Conservation (phyloP, 345 rosid genomes). For the Draba incana region DNA sequence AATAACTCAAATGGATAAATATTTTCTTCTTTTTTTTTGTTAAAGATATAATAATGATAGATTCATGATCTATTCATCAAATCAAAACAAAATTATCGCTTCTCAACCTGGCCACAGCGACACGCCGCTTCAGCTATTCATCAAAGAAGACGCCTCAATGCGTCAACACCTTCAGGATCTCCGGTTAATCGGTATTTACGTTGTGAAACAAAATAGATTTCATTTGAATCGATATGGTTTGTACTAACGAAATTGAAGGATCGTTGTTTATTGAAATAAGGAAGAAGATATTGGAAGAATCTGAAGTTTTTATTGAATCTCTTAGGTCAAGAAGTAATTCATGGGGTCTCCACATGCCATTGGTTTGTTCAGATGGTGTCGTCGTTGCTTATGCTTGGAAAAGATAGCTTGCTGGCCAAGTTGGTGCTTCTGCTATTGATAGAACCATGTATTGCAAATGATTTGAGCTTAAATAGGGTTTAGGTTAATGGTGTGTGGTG, state of each 20-base stretch:
- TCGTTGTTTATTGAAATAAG: conserved; percentile 49
- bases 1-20: no score
- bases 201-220: not conserved
- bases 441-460: conserved; percentile 81
- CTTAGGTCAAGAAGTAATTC: conserved; percentile 74
- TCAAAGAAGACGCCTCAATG: conserved; percentile 79
- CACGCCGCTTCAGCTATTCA: conserved; percentile 61
- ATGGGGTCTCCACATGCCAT: conserved; percentile 95
- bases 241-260: no score
- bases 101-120: conserved; percentile 69
- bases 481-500: not conserved
- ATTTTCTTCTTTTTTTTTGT: no score
- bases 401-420: conserved; percentile 98
- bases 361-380: conserved; percentile 97
- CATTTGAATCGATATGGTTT: not conserved
- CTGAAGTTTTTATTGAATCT: conserved; percentile 83
- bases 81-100: no score
- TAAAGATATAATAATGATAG: no score
- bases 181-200: conserved; percentile 59
- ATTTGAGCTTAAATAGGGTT: not conserved
- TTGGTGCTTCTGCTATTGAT: conserved; percentile 98
- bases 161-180: conserved; percentile 88
- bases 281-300: conserved; percentile 81
- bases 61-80: no score
- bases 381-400: conserved; percentile 99